A percentile compares a stretch with the other conserved stretches of the same genome.
Conservation (phyloP, 371 early-diverging fungal species). For the Actinomucor elegans region DNA sequence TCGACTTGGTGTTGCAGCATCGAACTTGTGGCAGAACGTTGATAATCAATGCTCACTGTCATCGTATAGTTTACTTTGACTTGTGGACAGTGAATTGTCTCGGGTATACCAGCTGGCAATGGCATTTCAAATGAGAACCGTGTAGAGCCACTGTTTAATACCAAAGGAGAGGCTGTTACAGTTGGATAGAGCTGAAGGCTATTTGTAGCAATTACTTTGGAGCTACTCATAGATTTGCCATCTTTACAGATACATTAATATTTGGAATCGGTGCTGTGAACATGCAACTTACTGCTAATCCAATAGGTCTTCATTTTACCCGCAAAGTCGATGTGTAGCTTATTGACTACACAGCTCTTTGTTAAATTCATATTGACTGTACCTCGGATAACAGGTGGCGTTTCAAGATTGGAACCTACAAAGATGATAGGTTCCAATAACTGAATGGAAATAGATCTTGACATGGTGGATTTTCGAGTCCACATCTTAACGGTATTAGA, state of each 20-base stretch:
- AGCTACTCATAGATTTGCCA: neutral
- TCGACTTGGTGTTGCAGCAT: conserved; percentile 9
- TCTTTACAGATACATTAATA: neutral
- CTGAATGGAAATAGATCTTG: conserved; percentile 11
- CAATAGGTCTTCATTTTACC: conserved; percentile 12
- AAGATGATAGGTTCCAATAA: conserved; percentile 31
- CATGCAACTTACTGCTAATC: too few relatives aligned
- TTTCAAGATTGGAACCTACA: conserved; percentile 9
- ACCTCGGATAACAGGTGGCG: conserved; percentile 25
- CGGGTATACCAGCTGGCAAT: conserved; percentile 23
- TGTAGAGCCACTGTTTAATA: conserved; percentile 1
- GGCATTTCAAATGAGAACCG: conserved; percentile 32
- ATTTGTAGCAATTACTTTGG: conserved; percentile 1
- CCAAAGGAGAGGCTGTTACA: neutral
- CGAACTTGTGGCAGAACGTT: neutral
- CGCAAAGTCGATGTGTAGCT: conserved; percentile 2
- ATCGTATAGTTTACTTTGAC: conserved; percentile 16
- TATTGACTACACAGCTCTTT: conserved; percentile 3
- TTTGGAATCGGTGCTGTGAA: too few relatives aligned
- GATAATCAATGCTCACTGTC: conserved; percentile 2
- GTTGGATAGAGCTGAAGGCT: neutral
- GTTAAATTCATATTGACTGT: conserved; percentile 6
- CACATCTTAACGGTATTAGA: conserved; percentile 13
- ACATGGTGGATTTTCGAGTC: neutral
- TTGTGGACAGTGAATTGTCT: conserved; percentile 18